phyloP scores from a whole-genome alignment of 139 green algal species.

The Chlorella sp. region DNA sequence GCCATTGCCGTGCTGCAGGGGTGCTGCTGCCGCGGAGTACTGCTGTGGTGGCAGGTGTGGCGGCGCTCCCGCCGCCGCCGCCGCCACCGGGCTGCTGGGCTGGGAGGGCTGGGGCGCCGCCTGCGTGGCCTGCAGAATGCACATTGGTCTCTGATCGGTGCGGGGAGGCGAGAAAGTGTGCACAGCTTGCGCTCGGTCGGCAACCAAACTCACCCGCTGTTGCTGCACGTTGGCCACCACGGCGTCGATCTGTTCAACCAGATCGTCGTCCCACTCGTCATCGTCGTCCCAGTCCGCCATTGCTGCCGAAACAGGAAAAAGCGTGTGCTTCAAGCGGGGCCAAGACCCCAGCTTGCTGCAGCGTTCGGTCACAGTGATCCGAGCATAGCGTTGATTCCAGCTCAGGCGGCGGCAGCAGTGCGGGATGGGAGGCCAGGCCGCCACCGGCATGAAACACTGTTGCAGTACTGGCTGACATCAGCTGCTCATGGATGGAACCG shows the following conservation, averaged over 20 bases:
- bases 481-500: too few species aligned
- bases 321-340: background rate
- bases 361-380: too few species aligned
- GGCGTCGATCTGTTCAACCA: conserved; percentile 1
- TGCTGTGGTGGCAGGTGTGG: background rate
- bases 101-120: background rate
- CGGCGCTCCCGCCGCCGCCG: background rate
- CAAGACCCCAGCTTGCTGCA: background rate
- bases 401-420: too few species aligned
- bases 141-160: background rate
- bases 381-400: too few species aligned
- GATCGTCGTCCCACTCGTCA: background rate
- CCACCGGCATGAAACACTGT: background rate
- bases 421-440: too few species aligned
- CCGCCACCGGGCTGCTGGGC: background rate
- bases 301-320: background rate
- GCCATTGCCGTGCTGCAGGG: conserved; percentile 12
- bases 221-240: background rate
- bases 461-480: background rate
- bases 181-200: background rate
- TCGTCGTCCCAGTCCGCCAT: background rate
- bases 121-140: background rate
- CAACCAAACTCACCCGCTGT: background rate
- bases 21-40: background rate
- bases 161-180: background rate